Conservation (phyloP, 225 moss, liverwort and hornwort genomes). For the Bryum argenteum region DNA sequence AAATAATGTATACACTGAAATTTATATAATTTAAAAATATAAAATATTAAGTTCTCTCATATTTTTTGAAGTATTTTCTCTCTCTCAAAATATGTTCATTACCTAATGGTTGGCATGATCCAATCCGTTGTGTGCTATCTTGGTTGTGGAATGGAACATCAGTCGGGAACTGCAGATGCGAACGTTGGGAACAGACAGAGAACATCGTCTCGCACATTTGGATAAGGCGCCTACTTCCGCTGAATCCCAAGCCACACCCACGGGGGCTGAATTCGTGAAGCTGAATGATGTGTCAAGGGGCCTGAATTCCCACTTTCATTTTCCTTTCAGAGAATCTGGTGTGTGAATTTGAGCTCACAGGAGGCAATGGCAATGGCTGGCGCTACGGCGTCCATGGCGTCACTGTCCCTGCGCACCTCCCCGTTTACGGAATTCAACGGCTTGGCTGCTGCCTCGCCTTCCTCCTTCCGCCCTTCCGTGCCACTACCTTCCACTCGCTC, state of each 20-base stretch:
- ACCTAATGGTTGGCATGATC: too few relatives aligned
- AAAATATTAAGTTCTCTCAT: too few relatives aligned
- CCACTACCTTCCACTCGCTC: slow-evolving; percentile 30
- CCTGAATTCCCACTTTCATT: not conserved
- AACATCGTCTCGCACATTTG: slow-evolving; percentile 38
- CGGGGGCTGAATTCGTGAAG: not conserved
- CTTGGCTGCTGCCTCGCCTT: slow-evolving; percentile 29
- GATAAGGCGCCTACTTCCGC: slow-evolving; percentile 42
- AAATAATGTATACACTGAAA: too few relatives aligned
- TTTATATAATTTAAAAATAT: too few relatives aligned
- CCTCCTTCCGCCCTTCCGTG: slow-evolving; percentile 31
- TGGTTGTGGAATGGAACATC: not conserved
- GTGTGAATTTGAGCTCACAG: not conserved
- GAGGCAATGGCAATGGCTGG: slow-evolving; percentile 40
- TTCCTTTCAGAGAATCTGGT: not conserved
- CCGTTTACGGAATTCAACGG: slow-evolving; percentile 47
- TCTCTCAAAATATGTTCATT: too few relatives aligned
- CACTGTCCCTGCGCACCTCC: slow-evolving; percentile 35
- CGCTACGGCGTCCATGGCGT: slow-evolving; percentile 48
- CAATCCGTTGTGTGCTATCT: too few relatives aligned
- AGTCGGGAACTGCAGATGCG: not conserved
- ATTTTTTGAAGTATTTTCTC: too few relatives aligned
- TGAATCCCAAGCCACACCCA: slow-evolving; percentile 15
- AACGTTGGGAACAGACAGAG: not conserved
- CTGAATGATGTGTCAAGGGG: not conserved